Evolutionary conservation across 495 filamentous ascomycete species (phyloP), one percentile per base, ranked within the genome.

Genomic region (Penicillium subrubescens): DNA sequence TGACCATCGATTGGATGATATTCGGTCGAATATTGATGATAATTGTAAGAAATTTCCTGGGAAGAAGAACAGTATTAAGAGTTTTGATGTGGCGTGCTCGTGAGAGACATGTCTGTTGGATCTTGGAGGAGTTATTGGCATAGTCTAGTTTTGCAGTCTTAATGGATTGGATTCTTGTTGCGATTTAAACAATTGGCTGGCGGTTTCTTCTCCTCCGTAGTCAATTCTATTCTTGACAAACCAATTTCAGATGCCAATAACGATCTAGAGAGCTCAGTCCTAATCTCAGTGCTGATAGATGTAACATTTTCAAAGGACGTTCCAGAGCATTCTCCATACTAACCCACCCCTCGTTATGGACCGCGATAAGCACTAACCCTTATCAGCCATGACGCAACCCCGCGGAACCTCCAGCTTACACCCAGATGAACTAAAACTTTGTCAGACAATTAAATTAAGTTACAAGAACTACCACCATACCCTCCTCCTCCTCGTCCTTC

Each of bases 31-130:
- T 6, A 43, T 43, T 3, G 23, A 19, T 37, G 39, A 29, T 21
- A 59, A 33, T 15, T 71, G 66, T 19, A 60, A 15, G 7, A 6
- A 34, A 1, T 14, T 57, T 35, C 11, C 29, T 14, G 55, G 33
- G 50, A 63, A 57, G 57, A 65, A 62, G 33, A 61, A 52, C 33
- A 19, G 33, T 25, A 11, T 66, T 8, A 61, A 56, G 33, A 66
- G 68, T 31, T 68, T 55, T n/a, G 41, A 64, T 57, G 66, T 71
- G 8, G 25, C 14, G 2, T 70, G 68, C 43, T 62, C 39, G 33
- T 62, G 46, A 63, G 33, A 54, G 34, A 27, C 31, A 54, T 4
- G 19, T 21, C 7, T 37, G 8, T 1, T 10, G 10, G 35, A 37
- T 19, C 12, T 7, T 12, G 12, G 21, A 14, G n/a, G 34, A 21